Base-by-base conservation (phyloP, 208 protist species). In the Tritrichomonas musculus region DNA sequence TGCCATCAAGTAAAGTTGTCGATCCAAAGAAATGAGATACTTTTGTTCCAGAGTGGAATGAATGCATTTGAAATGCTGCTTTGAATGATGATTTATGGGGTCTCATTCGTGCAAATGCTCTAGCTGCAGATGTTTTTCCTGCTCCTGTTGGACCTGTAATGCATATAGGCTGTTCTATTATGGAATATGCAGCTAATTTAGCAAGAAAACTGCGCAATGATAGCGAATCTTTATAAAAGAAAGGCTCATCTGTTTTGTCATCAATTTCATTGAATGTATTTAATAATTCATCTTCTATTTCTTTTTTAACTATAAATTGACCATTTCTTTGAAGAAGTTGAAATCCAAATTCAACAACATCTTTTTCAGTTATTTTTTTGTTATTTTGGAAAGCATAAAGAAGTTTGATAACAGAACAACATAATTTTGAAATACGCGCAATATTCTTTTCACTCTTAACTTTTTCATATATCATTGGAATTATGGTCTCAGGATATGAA, bases 71-170 rank as follows among this genome's bases (percentile, higher is more conserved):
- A 69, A 69, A 69, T n/a, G 22, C 22, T n/a, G 11, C 3, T 33
- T 69, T 17, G 5, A 8, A 69, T 13, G 30, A 5, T n/a, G 64
- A 69, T n/a, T 33, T 13, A 69, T 8, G 5, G 5, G 64, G 64
- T 8, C 64, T 17, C 11, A 69, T 69, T 33, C 22, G 11, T 69
- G 64, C 64, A 69, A 69, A 69, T 69, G 64, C 8, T n/a, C 64
- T 69, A n/a, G 64, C 64, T 69, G 64, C 64, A n/a, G 64, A 69
- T n/a, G 64, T 69, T 69, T 69, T 69, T 69, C 64, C 64, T n/a
- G 64, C 64, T 33, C 64, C 64, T 69, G 64, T 69, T 33, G 64
- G 64, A 69, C 64, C 64, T 69, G 64, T n/a, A 69, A 69, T n/a
- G 30, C 64, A 69, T 13, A 69, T n/a, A 69, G 64, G 64, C 30